Evolutionary conservation across 2,329 filamentous ascomycete genomes (phyloP), one percentile per base, ranked within the genome.

Genomic region (Pseudogymnoascus sp.): DNA sequence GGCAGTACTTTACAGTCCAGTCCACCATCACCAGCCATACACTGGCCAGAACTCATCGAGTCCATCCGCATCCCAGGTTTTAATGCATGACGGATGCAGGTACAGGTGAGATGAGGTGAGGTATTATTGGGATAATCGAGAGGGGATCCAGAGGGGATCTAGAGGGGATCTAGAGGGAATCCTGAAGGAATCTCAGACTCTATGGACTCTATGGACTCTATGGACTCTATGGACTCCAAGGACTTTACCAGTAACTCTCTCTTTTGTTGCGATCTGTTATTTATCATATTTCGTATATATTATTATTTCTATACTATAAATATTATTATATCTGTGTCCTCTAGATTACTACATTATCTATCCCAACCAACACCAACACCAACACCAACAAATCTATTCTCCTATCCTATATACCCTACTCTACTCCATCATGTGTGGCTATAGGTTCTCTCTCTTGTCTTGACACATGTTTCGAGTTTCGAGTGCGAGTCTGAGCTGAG

Each of bases 71-170:
- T 26, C 23, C 7, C 2, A 21, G 19, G n/a, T n/a, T 40, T 44
- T 44, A 50, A 50, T 50, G 44, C 44, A 50, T 50, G 44, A 50
- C 44, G 28, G 44, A 50, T 50, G 44, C 44, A 50, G 44, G 44
- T 50, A 50, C 44, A 7, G 15, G 15, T n/a, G 31, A 33, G 31
- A n/a, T 50, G 44, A 50, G 44, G 13, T 50, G 44, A n/a, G 17
- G 38, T 47, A 23, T n/a, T 28, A 50, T 50, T 50, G 44, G 15
- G 44, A 50, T 50, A 50, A 50, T 50, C 19, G 10, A 44, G 40
- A 15, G 19, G n/a, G n/a, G n/a, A n/a, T n/a, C n/a, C n/a, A n/a
- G n/a, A n/a, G n/a, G n/a, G n/a, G n/a, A n/a, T n/a, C n/a, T n/a
- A n/a, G n/a, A n/a, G n/a, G n/a, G n/a, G n/a, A n/a, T n/a, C n/a